Percentiles rank a stretch among this genome's conserved stretches.
phyloP scores from a whole-genome alignment of 2,329 filamentous ascomycete genomes.

The Neonectria hederae region DNA sequence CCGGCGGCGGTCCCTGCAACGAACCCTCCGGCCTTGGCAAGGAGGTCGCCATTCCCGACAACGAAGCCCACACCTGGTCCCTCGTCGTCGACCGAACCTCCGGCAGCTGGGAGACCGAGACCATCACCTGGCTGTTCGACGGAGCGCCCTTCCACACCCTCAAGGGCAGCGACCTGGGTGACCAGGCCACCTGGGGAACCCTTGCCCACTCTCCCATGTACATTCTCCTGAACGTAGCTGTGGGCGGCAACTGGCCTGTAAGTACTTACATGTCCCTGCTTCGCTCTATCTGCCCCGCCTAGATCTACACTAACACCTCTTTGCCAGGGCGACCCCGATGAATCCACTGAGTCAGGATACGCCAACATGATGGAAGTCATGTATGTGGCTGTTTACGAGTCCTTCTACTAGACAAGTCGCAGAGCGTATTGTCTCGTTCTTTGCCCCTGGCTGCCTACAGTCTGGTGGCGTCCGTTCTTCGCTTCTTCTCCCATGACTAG shows the following conservation, averaged over 20 bases:
- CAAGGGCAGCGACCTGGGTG: slow-evolving; percentile 52
- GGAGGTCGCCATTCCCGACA: slow-evolving; percentile 52
- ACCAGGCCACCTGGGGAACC: slow-evolving; percentile 54
- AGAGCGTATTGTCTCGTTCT: background rate
- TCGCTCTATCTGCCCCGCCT: too few relatives aligned
- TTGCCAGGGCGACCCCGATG: slow-evolving; percentile 46
- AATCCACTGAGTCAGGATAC: slow-evolving; percentile 47
- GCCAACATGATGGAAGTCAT: slow-evolving; percentile 54
- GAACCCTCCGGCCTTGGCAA: slow-evolving; percentile 55
- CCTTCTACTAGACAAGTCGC: slow-evolving; percentile 24
- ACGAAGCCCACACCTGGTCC: slow-evolving; percentile 60
- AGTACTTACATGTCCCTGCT: slow-evolving; percentile 25
- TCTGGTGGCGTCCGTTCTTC: background rate
- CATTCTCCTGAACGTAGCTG: slow-evolving; percentile 59
- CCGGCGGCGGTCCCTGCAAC: slow-evolving; percentile 57
- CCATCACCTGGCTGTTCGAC: slow-evolving; percentile 60
- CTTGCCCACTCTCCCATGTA: slow-evolving; percentile 55
- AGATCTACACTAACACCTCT: slow-evolving; percentile 10
- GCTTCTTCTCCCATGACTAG: slow-evolving; percentile 4
- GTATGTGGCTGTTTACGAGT: slow-evolving; percentile 53
- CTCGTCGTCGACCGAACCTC: slow-evolving; percentile 57
- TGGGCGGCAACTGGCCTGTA: slow-evolving; percentile 56
- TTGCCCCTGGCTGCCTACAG: background rate
- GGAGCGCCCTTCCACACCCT: slow-evolving; percentile 55
- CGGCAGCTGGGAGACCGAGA: slow-evolving; percentile 55